Conservation (phyloP, 2,329 filamentous ascomycete genomes). For the Hypoxylon sp. region DNA sequence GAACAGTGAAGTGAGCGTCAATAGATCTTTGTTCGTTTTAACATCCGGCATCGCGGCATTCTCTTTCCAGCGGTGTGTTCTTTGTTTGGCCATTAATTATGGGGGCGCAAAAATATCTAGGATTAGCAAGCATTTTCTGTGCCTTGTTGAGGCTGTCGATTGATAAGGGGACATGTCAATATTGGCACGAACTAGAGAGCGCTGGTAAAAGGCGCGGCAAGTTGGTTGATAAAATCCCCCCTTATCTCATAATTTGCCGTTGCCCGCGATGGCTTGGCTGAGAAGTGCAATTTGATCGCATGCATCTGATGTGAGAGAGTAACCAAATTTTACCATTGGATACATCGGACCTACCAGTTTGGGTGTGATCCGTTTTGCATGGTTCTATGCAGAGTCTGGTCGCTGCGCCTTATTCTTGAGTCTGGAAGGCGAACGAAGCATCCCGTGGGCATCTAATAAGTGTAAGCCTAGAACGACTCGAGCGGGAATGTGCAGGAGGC, state of each 20-base stretch:
- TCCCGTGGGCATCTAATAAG: conserved; percentile 29
- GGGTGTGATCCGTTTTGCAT: conserved; percentile 33
- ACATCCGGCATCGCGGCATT: conserved; percentile 8
- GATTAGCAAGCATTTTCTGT: conserved; percentile 9
- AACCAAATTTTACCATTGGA: conserved; percentile 23
- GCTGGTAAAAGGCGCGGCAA: conserved; percentile 18
- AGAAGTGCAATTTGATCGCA: conserved; percentile 22
- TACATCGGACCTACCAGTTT: conserved; percentile 20
- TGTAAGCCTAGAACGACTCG: conserved; percentile 30
- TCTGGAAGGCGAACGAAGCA: conserved; percentile 26
- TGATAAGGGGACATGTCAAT: conserved; percentile 14
- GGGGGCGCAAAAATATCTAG: conserved; percentile 2
- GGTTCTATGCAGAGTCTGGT: conserved; percentile 23
- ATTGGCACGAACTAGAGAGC: conserved; percentile 3
- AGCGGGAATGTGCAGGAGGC: conserved; percentile 36
- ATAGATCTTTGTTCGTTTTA: conserved; percentile 10
- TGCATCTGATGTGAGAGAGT: conserved; percentile 39
- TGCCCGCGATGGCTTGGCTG: conserved; percentile 23
- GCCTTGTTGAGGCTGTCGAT: conserved; percentile 11
- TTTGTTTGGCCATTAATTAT: conserved; percentile 10
- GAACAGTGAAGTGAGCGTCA: conserved; percentile 13
- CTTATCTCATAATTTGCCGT: conserved; percentile 8
- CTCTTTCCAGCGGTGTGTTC: conserved; percentile 11
- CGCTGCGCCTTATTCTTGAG: conserved; percentile 23
- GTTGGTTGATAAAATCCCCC: conserved; percentile 11